These are phyloP conservation scores for Dothistroma pini DNA, from an alignment of 2,329 filamentous ascomycete genomes.

Conservation along the genomic window DNA sequence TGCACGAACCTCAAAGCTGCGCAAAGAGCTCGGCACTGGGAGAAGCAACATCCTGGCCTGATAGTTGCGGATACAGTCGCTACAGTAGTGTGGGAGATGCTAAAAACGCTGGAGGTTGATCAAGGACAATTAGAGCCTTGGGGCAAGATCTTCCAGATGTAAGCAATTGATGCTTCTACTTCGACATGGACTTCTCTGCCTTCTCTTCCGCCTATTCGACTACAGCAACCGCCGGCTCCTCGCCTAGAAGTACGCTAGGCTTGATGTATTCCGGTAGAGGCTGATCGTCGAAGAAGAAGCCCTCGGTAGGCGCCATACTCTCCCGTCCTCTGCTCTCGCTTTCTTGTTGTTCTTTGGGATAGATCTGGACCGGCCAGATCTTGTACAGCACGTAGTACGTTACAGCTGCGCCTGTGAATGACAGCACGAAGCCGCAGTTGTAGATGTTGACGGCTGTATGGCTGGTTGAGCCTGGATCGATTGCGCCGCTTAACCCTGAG, in stretches of 20 bases:
- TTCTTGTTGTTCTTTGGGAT: slow-evolving; percentile 15
- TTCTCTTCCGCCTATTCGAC: not conserved
- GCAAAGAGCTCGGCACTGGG: slow-evolving; percentile 40
- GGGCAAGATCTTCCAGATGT: slow-evolving; percentile 35
- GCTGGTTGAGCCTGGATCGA: slow-evolving; percentile 18
- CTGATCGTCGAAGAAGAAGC: slow-evolving; percentile 23
- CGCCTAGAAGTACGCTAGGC: slow-evolving; percentile 17
- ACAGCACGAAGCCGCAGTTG: slow-evolving; percentile 23
- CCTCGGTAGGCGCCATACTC: slow-evolving; percentile 22
- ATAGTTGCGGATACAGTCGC: slow-evolving; percentile 43
- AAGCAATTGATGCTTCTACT: not conserved
- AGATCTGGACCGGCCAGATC: slow-evolving; percentile 22
- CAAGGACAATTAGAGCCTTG: slow-evolving; percentile 32
- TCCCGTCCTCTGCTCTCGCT: slow-evolving; percentile 19
- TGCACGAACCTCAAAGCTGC: slow-evolving; percentile 46
- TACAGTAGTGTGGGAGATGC: slow-evolving; percentile 43
- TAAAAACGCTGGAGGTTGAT: slow-evolving; percentile 35
- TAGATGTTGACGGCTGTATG: slow-evolving; percentile 23
- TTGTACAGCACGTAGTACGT: slow-evolving; percentile 17
- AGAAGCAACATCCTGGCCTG: slow-evolving; percentile 34
- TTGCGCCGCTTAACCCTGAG: slow-evolving; percentile 19
- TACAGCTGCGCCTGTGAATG: slow-evolving; percentile 15
- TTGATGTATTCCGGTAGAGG: slow-evolving; percentile 19
- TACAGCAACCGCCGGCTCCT: slow-evolving; percentile 8
- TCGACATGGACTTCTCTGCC: not conserved